These are phyloP conservation scores for Entoloma clypeatum DNA, from an alignment of 1,284 basidiomycete species.

Conservation along the genomic window DNA sequence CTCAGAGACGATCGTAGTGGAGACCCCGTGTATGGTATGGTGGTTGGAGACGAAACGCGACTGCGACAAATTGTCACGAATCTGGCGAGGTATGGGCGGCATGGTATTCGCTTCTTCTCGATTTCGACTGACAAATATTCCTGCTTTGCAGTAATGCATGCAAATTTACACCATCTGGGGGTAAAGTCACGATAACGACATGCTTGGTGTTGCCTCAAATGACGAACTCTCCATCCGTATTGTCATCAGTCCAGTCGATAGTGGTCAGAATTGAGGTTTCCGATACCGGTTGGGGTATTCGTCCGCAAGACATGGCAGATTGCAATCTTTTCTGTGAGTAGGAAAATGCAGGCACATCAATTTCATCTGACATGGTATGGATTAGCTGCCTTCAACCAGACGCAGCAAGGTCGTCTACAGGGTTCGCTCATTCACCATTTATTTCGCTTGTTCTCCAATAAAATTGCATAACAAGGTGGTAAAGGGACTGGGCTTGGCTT, in stretches of 20 bases:
- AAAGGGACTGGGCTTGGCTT: conserved; percentile 19
- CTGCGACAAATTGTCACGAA: conserved; percentile 66
- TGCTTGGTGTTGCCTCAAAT: conserved; percentile 36
- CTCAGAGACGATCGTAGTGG: conserved; percentile 21
- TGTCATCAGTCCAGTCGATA: conserved; percentile 38
- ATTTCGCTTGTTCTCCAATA: not conserved
- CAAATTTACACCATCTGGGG: conserved; percentile 65
- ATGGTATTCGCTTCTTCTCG: not conserved
- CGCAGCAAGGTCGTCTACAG: conserved; percentile 18
- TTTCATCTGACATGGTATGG: not conserved
- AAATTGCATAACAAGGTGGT: conserved; percentile 8
- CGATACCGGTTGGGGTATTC: conserved; percentile 33
- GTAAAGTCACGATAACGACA: conserved; percentile 49
- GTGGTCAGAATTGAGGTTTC: conserved; percentile 68
- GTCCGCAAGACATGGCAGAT: conserved; percentile 10
- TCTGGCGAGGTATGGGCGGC: conserved; percentile 49
- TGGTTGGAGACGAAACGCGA: conserved; percentile 67
- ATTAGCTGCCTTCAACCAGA: conserved; percentile 19
- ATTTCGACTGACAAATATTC: not conserved
- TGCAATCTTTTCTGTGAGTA: conserved; percentile 9
- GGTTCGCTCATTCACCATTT: no score
- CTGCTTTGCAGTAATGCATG: conserved; percentile 44
- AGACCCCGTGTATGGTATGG: conserved; percentile 40
- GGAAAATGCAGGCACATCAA: not conserved
- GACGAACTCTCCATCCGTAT: not conserved